A percentile compares a stretch with the other conserved stretches of the same genome.
These are phyloP conservation scores for Geosmithia morbida DNA, from an alignment of 2,329 filamentous ascomycete genomes.

Conservation along the genomic window DNA sequence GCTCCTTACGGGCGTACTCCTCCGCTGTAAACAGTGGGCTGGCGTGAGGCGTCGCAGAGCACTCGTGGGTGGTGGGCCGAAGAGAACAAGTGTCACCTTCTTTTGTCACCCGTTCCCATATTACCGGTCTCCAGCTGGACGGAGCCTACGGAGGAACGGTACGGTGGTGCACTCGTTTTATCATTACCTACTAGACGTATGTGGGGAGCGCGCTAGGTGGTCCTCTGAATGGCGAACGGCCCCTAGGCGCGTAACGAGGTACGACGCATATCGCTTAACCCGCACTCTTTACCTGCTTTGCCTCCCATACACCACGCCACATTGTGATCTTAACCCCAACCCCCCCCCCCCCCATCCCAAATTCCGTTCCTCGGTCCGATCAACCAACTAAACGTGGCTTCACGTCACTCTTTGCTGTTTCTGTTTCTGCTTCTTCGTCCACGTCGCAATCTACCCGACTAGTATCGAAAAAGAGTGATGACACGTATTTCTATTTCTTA, in stretches of 20 bases:
- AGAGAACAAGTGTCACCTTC: constrained; percentile 31
- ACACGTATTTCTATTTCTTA: background rate
- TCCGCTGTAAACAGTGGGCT: background rate
- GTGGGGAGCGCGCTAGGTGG: background rate
- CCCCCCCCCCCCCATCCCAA: background rate
- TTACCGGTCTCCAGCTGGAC: background rate
- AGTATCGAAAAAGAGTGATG: background rate
- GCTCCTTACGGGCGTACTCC: background rate
- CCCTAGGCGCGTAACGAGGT: background rate
- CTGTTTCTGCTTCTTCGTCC: background rate
- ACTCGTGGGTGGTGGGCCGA: constrained; percentile 10
- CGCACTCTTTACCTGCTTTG: too few species aligned
- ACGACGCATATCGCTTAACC: background rate
- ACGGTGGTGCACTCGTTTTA: too few species aligned
- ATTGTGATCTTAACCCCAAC: too few species aligned
- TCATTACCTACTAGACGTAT: background rate
- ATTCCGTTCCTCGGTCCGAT: background rate
- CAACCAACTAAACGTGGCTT: background rate
- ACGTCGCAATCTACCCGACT: background rate
- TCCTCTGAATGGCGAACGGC: background rate
- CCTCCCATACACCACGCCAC: too few species aligned
- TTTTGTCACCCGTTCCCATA: background rate
- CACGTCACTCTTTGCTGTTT: background rate
- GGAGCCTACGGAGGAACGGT: too few species aligned
- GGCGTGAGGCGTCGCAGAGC: constrained; percentile 5